These are phyloP conservation scores for Aplosporella prunicola DNA, from an alignment of 2,329 filamentous ascomycete species.

Conservation along the genomic window DNA sequence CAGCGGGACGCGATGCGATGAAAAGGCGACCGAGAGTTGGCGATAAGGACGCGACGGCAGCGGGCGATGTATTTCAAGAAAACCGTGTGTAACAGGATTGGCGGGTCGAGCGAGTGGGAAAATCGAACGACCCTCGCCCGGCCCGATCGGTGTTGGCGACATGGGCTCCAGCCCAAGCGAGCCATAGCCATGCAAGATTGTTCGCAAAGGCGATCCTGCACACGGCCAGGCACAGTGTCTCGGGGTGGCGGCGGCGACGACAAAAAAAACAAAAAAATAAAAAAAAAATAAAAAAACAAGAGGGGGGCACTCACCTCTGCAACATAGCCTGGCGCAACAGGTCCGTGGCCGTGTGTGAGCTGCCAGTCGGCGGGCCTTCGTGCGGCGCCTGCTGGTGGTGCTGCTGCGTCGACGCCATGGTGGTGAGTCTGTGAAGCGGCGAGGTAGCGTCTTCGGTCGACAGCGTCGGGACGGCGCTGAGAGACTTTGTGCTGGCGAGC, in stretches of 20 bases:
- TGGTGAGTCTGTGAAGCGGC: neutral
- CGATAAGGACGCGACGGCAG: slow-evolving; percentile 5
- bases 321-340: slow-evolving; percentile 49
- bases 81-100: slow-evolving; percentile 22
- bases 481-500: slow-evolving; percentile 25
- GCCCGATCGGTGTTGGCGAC: slow-evolving; percentile 10
- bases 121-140: slow-evolving; percentile 14
- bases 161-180: slow-evolving; percentile 4
- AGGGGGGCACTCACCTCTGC: slow-evolving; percentile 43
- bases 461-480: slow-evolving; percentile 37
- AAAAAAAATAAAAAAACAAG: neutral
- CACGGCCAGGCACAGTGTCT: neutral
- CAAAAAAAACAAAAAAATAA: neutral
- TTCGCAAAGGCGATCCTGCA: too few relatives aligned
- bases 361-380: slow-evolving; percentile 31
- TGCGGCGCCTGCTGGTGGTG: slow-evolving; percentile 16
- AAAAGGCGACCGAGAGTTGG: neutral
- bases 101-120: slow-evolving; percentile 11
- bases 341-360: slow-evolving; percentile 45
- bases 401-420: slow-evolving; percentile 11
- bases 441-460: slow-evolving; percentile 18
- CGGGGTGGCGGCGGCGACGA: neutral
- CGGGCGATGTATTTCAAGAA: slow-evolving; percentile 18
- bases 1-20: slow-evolving; percentile 9
- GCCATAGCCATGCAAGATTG: slow-evolving; percentile 1